Evolutionary conservation across 495 filamentous ascomycete species (phyloP), one percentile per base, ranked within the genome.

Genomic region (Cercophora newfieldiana): DNA sequence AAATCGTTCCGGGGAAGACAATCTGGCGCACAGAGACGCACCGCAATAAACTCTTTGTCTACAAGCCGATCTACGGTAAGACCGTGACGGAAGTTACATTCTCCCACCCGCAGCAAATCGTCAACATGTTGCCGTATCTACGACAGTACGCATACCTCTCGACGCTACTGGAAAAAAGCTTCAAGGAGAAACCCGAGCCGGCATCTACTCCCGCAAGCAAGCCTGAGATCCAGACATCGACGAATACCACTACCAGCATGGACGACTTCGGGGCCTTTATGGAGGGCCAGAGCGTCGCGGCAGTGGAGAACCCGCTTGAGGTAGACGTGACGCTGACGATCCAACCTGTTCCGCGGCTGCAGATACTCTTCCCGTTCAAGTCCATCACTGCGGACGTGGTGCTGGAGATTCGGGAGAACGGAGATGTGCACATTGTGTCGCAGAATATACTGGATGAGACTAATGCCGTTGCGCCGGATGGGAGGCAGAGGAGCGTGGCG

Each of bases 91-190:
- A 91, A 22, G 78, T 97, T 8, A 89, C 91, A 1, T 97, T 99
- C 69, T 86, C 88, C 1, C 95, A 98, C 72, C 95, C 95, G 1
- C 86, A 89, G 58, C 93, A 97, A 71, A 79, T 99, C 16, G 78
- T 94, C 26, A 85, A 85, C 47, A 87, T 97, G 60, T 80, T 97
- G 25, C 92, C 90, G 18, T 79, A 86, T 22, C 81, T 95, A 7
- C 82, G 92, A 7, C 92, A 96, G 75, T 94, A 91, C 71, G 89
- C 86, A 1, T 81, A 92, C 55, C 72, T 93, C 0, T 84, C 85
- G 1, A 86, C 80, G 14, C 69, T 95, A 14, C 83, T 94, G 4
- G 78, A 83, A 18, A 88, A 85, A 49, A 85, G 83, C 59, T 89
- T 93, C 69, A 69, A 70, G 53, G 61, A 70, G 4, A 60, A 60